Evolutionary conservation across 176 grass and related monocot genomes (phyloP).

Genomic region (Pontederia paniculata): DNA sequence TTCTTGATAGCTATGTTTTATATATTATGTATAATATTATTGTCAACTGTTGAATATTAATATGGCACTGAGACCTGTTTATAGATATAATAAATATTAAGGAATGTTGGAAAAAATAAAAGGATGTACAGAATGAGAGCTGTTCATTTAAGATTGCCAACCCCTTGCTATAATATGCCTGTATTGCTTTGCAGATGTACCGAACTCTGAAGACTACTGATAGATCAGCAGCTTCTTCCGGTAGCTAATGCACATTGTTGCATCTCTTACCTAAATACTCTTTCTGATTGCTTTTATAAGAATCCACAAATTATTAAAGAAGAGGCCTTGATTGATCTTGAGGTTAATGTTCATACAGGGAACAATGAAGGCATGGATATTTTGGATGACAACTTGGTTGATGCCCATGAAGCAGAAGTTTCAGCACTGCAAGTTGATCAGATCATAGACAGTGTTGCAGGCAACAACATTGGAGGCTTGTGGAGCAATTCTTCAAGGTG

Average conservation of each 20-base stretch:
- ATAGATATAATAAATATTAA: no score
- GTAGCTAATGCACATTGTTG: slow-evolving; percentile 18
- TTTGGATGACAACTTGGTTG: slow-evolving; percentile 49
- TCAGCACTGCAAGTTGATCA: slow-evolving; percentile 28
- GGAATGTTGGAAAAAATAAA: neutral
- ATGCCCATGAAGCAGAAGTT: slow-evolving; percentile 24
- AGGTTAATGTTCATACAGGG: slow-evolving; percentile 17
- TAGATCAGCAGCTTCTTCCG: slow-evolving; percentile 56
- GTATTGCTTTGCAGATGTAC: slow-evolving; percentile 44
- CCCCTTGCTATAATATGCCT: neutral
- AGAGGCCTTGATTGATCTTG: neutral
- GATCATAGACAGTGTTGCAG: slow-evolving; percentile 8
- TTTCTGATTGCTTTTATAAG: neutral
- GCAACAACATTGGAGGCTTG: slow-evolving; percentile 23
- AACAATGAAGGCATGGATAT: slow-evolving; percentile 56
- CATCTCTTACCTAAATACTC: slow-evolving; percentile 28
- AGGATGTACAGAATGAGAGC: neutral
- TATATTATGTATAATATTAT: no score
- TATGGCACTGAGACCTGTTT: no score
- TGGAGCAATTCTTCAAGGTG: slow-evolving; percentile 59
- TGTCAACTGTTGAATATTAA: no score
- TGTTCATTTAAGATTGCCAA: slow-evolving; percentile 12
- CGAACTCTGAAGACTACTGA: slow-evolving; percentile 77
- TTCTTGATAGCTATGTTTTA: no score
- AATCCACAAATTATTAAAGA: neutral